Evolutionary conservation across 768 basidiomycete genomes (phyloP).

Genomic region (Suillus decipiens): DNA sequence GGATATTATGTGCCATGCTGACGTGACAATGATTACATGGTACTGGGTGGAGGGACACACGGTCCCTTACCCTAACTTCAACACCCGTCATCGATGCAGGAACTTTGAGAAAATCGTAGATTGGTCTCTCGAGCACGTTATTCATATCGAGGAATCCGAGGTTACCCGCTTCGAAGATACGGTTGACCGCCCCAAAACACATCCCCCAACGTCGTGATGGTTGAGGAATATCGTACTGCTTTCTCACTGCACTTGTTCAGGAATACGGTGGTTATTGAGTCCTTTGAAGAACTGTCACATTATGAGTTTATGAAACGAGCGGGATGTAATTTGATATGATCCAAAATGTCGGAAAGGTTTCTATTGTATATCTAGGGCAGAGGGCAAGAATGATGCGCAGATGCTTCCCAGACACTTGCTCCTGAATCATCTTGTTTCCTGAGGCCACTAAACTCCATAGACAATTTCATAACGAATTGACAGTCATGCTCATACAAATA

Average conservation of each 20-base stretch:
- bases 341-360: not conserved
- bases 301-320: not conserved
- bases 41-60: constrained; percentile 13
- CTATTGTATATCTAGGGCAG: not conserved
- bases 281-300: not conserved
- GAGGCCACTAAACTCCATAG: not conserved
- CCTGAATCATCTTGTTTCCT: not conserved
- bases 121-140: not conserved
- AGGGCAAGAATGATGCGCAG: not conserved
- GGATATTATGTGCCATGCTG: constrained; percentile 15
- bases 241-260: not conserved
- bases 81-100: constrained; percentile 10
- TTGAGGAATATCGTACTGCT: not conserved
- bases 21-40: constrained; percentile 15
- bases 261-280: not conserved
- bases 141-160: not conserved
- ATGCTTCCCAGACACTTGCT: not conserved
- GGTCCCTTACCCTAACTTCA: constrained; percentile 6
- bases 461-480: too few species aligned
- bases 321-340: not conserved
- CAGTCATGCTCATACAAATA: too few species aligned
- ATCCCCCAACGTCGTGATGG: not conserved
- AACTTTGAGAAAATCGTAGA: not conserved
- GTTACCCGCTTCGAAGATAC: not conserved
- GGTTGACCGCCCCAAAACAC: not conserved